A percentile compares a stretch with the other conserved stretches of the same genome.
Conservation (phyloP, 139 green algal species). For the Medakamo hakoo region DNA sequence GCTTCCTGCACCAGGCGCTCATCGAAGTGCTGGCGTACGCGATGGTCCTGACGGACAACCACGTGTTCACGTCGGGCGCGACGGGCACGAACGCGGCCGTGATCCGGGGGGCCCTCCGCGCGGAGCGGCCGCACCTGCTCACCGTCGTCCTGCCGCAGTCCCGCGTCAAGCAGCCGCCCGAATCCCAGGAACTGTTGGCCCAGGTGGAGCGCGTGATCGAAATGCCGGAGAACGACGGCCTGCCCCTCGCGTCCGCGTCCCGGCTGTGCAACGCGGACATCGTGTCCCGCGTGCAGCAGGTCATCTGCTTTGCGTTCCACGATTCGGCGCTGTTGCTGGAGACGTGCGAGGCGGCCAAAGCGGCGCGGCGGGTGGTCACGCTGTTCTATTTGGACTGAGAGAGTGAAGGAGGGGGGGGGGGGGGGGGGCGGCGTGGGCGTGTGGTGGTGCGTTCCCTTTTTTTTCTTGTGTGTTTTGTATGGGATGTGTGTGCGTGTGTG, state of each 20-base stretch:
- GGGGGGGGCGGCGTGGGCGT: background rate
- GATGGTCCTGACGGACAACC: slow-evolving; percentile 90
- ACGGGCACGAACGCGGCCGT: slow-evolving; percentile 95
- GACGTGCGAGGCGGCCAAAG: slow-evolving; percentile 79
- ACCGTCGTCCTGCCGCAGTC: slow-evolving; percentile 92
- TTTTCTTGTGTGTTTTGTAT: background rate
- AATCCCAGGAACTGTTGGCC: slow-evolving; percentile 84
- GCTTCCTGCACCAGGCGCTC: slow-evolving; percentile 92
- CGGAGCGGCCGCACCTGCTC: slow-evolving; percentile 80
- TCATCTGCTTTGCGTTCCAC: slow-evolving; percentile 96
- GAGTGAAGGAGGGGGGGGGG: background rate
- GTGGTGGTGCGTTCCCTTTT: too few species aligned
- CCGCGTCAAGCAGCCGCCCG: slow-evolving; percentile 65
- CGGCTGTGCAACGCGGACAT: slow-evolving; percentile 94
- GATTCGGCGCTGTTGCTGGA: slow-evolving; percentile 85
- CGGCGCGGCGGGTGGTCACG: slow-evolving; percentile 78
- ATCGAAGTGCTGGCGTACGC: slow-evolving; percentile 96
- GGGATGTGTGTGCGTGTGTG: too few species aligned
- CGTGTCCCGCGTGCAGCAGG: slow-evolving; percentile 75
- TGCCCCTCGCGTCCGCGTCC: slow-evolving; percentile 71
- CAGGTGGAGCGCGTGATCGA: slow-evolving; percentile 79
- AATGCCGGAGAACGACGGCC: slow-evolving; percentile 84
- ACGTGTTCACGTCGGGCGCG: slow-evolving; percentile 91
- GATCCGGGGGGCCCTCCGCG: slow-evolving; percentile 84
- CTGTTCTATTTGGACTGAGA: slow-evolving; percentile 87